These are phyloP conservation scores for Phoma sp. DNA, from an alignment of 2,329 filamentous ascomycete species.

Conservation along the genomic window DNA sequence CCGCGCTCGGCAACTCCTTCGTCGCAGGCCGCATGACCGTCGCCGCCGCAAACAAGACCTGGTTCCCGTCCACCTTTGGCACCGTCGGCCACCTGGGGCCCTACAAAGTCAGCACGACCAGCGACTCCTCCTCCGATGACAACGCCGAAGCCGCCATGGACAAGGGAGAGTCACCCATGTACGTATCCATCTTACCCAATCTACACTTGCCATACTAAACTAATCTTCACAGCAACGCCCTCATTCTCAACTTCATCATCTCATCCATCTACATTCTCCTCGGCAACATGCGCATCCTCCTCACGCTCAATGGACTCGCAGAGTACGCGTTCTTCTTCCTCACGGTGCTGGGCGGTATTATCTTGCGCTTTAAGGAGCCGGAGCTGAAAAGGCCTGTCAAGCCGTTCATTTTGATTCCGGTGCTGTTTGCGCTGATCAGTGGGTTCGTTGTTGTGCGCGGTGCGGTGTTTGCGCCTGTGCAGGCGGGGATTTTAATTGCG, in stretches of 20 bases:
- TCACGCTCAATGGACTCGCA: conserved; percentile 58
- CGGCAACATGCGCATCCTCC: conserved; percentile 67
- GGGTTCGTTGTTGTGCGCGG: conserved; percentile 47
- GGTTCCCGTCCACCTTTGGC: conserved; percentile 39
- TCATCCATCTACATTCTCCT: conserved; percentile 67
- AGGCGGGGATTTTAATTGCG: conserved; percentile 38
- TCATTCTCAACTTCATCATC: conserved; percentile 43
- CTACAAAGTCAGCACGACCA: conserved; percentile 33
- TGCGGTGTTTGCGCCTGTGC: conserved; percentile 45
- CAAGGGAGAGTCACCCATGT: conserved; percentile 47
- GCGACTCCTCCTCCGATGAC: conserved; percentile 9
- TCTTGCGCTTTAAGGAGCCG: conserved; percentile 66
- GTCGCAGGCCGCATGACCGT: conserved; percentile 70
- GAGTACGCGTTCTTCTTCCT: conserved; percentile 71
- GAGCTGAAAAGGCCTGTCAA: conserved; percentile 64
- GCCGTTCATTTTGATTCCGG: conserved; percentile 61
- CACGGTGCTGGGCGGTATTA: conserved; percentile 66
- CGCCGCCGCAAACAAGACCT: conserved; percentile 56
- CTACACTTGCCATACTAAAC: background rate
- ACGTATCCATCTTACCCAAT: background rate
- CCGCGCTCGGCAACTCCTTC: conserved; percentile 69
- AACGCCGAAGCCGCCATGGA: conserved; percentile 36
- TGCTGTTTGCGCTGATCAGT: conserved; percentile 65
- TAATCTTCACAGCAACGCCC: conserved; percentile 33
- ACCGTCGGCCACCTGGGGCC: conserved; percentile 41